Base-by-base conservation (phyloP, 208 protist genomes). In the Acanthamoeba lenticulata region DNA sequence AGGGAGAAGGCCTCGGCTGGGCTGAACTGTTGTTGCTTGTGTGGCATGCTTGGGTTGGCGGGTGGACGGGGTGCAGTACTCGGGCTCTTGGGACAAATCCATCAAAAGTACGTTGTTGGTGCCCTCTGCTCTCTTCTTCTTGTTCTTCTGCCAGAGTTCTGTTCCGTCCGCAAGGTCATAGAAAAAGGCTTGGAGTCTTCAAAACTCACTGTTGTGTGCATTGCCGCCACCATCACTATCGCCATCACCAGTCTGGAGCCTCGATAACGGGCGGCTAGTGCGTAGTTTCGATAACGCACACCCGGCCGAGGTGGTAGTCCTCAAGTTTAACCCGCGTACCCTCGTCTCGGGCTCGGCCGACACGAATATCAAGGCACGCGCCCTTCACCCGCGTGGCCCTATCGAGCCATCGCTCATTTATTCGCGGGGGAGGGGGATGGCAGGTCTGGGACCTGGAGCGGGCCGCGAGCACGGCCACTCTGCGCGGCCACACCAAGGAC, bases 71-170 rank as follows among this genome's bases (percentile, higher is more conserved):
- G n/a, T n/a, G 21, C 67, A 90, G 85, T 90, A 49, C 49, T 90
- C 85, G 24, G 85, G 85, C n/a, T 90, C 85, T n/a, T 90, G 85
- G 85, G 85, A 90, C 24, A 90, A 67, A 27, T 47, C 85, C 4
- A 90, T 90, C 85, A 90, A 69, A 90, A 49, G 85, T 90, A 21
- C n/a, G 1, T 67, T 27, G 5, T 27, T 17, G 65, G 13, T 17
- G 0, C 77, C 77, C n/a, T 11, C 24, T 1, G 15, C 6, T 36
- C 49, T 52, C 24, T 6, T 55, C 40, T 36, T 90, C 11, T 55
- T 44, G 13, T 36, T 34, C 38, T 88, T 29, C 6, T 6, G 1
- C 15, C 62, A 15, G 15, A 19, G 11, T 11, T 74, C 17, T 38
- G 4, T 11, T 74, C 6, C 65, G 36, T 74, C 21, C 77, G 1